Conservation (phyloP, 495 filamentous ascomycete genomes). For the Tetracladium marchalianum region DNA sequence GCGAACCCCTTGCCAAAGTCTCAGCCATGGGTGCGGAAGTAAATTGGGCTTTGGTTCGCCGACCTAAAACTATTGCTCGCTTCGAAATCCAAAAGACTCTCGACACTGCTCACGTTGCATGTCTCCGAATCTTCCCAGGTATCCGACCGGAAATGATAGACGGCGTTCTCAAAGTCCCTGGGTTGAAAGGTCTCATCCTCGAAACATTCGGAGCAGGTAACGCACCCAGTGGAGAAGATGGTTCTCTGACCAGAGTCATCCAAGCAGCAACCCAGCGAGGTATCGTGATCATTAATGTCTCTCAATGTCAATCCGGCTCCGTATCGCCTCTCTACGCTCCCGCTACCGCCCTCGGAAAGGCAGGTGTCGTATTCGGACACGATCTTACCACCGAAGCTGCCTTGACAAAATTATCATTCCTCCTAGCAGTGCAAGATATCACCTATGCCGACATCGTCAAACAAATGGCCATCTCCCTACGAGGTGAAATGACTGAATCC, state of each 20-base stretch:
- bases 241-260: conserved; percentile 72
- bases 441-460: conserved; percentile 49
- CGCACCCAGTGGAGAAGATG: conserved; percentile 77
- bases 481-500: conserved; percentile 81
- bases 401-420: conserved; percentile 84
- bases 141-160: conserved; percentile 94
- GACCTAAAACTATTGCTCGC: conserved; percentile 60
- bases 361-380: conserved; percentile 84
- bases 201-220: conserved; percentile 97
- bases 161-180: conserved; percentile 68
- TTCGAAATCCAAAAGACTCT: conserved; percentile 72
- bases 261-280: conserved; percentile 66
- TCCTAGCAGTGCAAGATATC: conserved; percentile 62
- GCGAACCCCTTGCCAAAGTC: conserved; percentile 67
- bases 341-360: conserved; percentile 75
- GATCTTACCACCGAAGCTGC: conserved; percentile 94
- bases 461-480: conserved; percentile 65
- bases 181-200: conserved; percentile 73
- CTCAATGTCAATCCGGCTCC: conserved; percentile 81
- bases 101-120: conserved; percentile 83
- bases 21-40: conserved; percentile 74
- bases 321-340: conserved; percentile 88
- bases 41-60: conserved; percentile 70
- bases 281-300: conserved; percentile 86
- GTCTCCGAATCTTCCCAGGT: conserved; percentile 88